Base-by-base conservation (phyloP, 305 asterid genomes). In the Plantago lanceolata region DNA sequence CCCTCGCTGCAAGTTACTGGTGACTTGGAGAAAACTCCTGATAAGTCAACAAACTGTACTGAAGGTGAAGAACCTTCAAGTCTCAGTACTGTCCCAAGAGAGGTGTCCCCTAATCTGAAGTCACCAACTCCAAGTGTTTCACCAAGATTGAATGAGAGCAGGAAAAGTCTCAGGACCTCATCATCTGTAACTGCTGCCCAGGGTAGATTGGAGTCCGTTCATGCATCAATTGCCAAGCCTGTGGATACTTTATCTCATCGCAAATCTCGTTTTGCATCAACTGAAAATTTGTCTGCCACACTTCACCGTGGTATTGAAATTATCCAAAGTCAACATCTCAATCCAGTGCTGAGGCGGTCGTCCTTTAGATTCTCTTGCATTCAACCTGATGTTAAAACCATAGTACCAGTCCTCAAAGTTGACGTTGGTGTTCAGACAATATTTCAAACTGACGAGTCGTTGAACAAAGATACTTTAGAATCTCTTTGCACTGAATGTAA, bases 71-170 rank as follows among this genome's bases (percentile, higher is more conserved):
- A 45, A 65, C 63, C 75, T 78, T 66, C 76, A 65, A 64, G 73
- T 64, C 63, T 69, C 58, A 70, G 75, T 61, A 57, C 74, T 53
- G 68, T 71, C 67, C 77, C 88, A 33, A 61, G 62, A 70, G 78
- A 78, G 69, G 71, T 53, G 26, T 81, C 86, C 58, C 89, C 81
- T 52, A 60, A 66, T 78, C 76, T 81, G 47, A 86, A 84, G 65
- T 87, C 96, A 58, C 99, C 99, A 8, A 54, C 85, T 53, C 96
- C 89, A 64, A 94, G 90, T 71, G 78, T 90, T 76, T 94, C 99
- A 52, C 99, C 99, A 67, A 84, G 72, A 70, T 64, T 79, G 61
- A 75, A 59, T 72, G 79, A 29, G 60, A 84, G 85, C 76, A 84
- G 95, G 76, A 94, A 86, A 85, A 86, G 95, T 78, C 84, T 88